Evolutionary conservation across 768 basidiomycete genomes (phyloP).

Genomic region (Lyophyllum atratum): DNA sequence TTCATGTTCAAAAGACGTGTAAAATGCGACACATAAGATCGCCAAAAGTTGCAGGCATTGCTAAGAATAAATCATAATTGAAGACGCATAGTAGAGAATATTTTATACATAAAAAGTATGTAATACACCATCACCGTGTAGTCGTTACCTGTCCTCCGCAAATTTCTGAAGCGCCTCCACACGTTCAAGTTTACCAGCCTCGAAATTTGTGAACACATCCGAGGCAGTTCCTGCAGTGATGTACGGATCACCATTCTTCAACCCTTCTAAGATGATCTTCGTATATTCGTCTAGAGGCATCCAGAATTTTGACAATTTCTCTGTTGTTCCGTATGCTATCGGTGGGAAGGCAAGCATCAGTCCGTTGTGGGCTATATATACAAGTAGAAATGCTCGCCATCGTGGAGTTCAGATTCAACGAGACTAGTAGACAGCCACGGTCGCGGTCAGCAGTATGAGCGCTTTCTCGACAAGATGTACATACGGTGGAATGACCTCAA

Average conservation of each 20-base stretch:
- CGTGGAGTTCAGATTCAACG: conserved; percentile 64
- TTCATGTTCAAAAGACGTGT: too few species aligned
- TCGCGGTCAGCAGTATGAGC: neutral
- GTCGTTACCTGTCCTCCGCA: too few species aligned
- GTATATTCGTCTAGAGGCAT: conserved; percentile 54
- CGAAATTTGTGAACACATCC: conserved; percentile 30
- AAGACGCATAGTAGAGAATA: too few species aligned
- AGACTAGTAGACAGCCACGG: conserved; percentile 44
- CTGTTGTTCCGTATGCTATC: conserved; percentile 53
- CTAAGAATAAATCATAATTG: too few species aligned
- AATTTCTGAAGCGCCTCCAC: conserved; percentile 21
- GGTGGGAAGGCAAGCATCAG: neutral
- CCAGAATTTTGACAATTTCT: conserved; percentile 50
- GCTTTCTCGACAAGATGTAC: conserved; percentile 20
- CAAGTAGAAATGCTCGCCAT: conserved; percentile 45
- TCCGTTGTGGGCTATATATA: too few species aligned
- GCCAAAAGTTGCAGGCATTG: too few species aligned
- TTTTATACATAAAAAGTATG: too few species aligned
- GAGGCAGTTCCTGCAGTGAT: conserved; percentile 27
- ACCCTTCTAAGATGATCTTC: conserved; percentile 29
- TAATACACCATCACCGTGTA: too few species aligned
- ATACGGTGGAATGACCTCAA: conserved; percentile 62
- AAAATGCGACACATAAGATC: too few species aligned
- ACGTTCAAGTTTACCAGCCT: conserved; percentile 32
- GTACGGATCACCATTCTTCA: conserved; percentile 26